Conservation (phyloP, 192 early-diverging fungal species). For the Podila horticola region DNA sequence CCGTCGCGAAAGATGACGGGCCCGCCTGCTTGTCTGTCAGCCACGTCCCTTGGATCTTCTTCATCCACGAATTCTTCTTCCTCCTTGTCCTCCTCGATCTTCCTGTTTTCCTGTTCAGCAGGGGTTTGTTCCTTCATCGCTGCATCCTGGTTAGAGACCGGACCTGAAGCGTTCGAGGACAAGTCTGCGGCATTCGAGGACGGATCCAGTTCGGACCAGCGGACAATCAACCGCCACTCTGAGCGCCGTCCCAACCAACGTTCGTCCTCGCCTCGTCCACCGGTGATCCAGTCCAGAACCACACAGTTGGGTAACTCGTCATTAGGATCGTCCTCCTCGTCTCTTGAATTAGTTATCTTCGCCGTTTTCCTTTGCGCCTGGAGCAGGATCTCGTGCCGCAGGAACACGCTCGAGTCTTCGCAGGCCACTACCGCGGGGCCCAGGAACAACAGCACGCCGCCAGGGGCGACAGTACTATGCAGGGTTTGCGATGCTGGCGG, state of each 20-base stretch:
- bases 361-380: constrained; percentile 20
- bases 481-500: constrained; percentile 45
- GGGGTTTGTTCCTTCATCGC: neutral
- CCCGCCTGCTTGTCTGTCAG: constrained; percentile 28
- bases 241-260: constrained; percentile 38
- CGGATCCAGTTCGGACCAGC: constrained; percentile 42
- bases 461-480: constrained; percentile 40
- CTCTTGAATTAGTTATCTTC: neutral
- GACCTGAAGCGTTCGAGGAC: neutral
- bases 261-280: constrained; percentile 40
- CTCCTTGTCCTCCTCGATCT: neutral
- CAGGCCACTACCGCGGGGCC: constrained; percentile 41
- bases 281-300: constrained; percentile 47
- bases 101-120: neutral
- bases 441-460: constrained; percentile 21
- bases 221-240: constrained; percentile 41
- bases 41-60: constrained; percentile 44
- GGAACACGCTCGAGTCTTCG: constrained; percentile 47
- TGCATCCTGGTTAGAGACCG: neutral
- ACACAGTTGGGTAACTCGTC: constrained; percentile 46
- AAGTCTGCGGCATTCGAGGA: neutral
- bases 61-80: constrained; percentile 35
- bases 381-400: constrained; percentile 44
- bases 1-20: constrained; percentile 53
- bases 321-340: neutral